Base-by-base conservation (phyloP, 1,284 basidiomycete genomes). In the Sporisorium sorghi region DNA sequence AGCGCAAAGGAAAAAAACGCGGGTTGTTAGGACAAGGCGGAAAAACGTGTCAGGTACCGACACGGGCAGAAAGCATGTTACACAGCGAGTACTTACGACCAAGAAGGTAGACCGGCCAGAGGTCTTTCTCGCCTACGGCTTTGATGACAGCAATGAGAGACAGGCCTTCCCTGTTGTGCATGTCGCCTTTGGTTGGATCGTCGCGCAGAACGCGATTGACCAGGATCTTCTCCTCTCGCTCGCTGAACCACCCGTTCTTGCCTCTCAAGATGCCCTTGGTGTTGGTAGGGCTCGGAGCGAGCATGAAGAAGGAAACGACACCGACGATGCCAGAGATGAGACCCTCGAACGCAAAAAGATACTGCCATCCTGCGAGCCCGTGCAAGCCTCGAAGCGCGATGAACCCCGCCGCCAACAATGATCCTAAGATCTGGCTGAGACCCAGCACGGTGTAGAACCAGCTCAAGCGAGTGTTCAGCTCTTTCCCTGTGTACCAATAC, bases 141-240 rank as follows among this genome's bases (percentile, higher is more conserved):
- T 81, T 11, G 55, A 40, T 57, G 3, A 76, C 26, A 23, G 43
- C 60, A 7, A 26, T 24, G 19, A 56, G 26, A 14, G 53, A 49
- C 11, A 77, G 42, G 0, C 89, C 89, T 82, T 92, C 88, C 24
- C 91, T 89, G 71, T 93, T 93, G 85, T 92, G 90, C 91, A 92
- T 92, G 69, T 63, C 87, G 85, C 39, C 86, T 88, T 86, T 92
- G 90, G 81, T 81, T 0, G 85, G 91, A 72, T 92, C 91, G 78
- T 91, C 91, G 3, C 91, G 87, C 5, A 92, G 85, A n/a, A 91
- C 86, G 19, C 89, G 86, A 58, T 86, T 87, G 11, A 89, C 88
- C 1, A 88, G 86, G 58, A 90, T 90, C 1, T 86, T 86, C 71
- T 86, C 86, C 47, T 87, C 86, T 17, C 84, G 87, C 54, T 76